Evolutionary conservation across 2,329 filamentous ascomycete species (phyloP).

Genomic region (Cladosporium sp.): DNA sequence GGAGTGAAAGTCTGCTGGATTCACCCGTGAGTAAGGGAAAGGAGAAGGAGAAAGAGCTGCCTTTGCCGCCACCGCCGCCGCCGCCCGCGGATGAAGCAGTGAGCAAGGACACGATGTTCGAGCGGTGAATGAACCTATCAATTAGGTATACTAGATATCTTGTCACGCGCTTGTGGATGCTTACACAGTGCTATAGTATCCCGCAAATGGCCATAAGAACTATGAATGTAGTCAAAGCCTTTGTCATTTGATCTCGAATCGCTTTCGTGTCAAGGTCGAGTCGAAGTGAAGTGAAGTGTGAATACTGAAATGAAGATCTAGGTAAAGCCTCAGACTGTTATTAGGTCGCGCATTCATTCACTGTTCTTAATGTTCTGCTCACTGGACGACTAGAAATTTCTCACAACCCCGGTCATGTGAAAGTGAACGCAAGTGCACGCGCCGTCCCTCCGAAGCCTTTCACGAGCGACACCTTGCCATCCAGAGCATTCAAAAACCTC

Average conservation of each 20-base stretch:
- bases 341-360: not conserved
- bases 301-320: not conserved
- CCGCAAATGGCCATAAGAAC: not conserved
- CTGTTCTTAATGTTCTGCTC: not conserved
- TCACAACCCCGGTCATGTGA: not conserved
- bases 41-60: slow-evolving; percentile 34
- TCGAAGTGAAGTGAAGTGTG: not conserved
- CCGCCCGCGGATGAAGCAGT: slow-evolving; percentile 21
- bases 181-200: not conserved
- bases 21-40: slow-evolving; percentile 26
- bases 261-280: not conserved
- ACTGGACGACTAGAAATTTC: not conserved
- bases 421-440: not conserved
- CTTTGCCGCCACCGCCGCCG: slow-evolving; percentile 11
- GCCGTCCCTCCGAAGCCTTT: not conserved
- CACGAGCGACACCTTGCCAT: not conserved
- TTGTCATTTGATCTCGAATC: not conserved
- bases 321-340: not conserved
- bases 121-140: slow-evolving; percentile 30
- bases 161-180: not conserved
- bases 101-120: slow-evolving; percentile 42
- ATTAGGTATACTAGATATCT: not conserved
- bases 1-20: slow-evolving; percentile 27
- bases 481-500: not conserved
- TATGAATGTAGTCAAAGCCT: not conserved